Percentiles rank a stretch among this genome's conserved stretches.
These are phyloP conservation scores for Scedosporium minutisporum DNA, from an alignment of 2,329 filamentous ascomycete species.

Conservation along the genomic window DNA sequence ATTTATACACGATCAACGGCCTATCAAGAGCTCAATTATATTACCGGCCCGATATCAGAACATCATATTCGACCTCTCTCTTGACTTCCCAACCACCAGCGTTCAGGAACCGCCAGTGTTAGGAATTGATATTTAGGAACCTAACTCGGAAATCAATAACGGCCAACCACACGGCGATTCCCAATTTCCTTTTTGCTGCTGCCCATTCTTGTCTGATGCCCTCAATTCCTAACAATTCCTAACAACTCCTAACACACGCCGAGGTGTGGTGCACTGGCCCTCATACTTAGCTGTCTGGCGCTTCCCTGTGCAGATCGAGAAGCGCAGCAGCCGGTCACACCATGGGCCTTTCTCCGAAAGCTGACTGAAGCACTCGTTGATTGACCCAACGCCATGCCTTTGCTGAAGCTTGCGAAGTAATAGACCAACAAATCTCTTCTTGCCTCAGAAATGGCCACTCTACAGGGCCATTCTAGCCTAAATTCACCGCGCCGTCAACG, in stretches of 20 bases:
- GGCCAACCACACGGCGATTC: not conserved
- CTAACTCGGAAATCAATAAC: not conserved
- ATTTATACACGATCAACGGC: not conserved
- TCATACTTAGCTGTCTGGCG: not conserved
- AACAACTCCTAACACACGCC: not conserved
- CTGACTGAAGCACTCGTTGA: not conserved
- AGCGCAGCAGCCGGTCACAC: not conserved
- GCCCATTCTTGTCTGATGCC: not conserved
- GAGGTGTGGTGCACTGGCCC: not conserved
- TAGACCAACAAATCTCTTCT: not conserved
- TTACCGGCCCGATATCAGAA: not conserved
- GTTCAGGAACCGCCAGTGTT: not conserved
- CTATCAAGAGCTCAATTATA: not conserved
- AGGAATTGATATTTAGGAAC: not conserved
- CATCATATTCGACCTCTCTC: too few relatives aligned
- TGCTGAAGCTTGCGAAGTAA: not conserved
- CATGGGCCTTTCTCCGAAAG: not conserved
- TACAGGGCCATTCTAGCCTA: conserved; percentile 3
- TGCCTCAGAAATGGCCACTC: not conserved
- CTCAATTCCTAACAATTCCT: too few relatives aligned
- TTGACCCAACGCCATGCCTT: not conserved
- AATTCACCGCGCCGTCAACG: conserved; percentile 2
- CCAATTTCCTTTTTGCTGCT: not conserved
- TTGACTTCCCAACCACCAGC: too few relatives aligned
- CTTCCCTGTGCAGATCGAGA: not conserved